Conservation (phyloP, 2,329 filamentous ascomycete genomes). For the Dryadomyces quercivorus region DNA sequence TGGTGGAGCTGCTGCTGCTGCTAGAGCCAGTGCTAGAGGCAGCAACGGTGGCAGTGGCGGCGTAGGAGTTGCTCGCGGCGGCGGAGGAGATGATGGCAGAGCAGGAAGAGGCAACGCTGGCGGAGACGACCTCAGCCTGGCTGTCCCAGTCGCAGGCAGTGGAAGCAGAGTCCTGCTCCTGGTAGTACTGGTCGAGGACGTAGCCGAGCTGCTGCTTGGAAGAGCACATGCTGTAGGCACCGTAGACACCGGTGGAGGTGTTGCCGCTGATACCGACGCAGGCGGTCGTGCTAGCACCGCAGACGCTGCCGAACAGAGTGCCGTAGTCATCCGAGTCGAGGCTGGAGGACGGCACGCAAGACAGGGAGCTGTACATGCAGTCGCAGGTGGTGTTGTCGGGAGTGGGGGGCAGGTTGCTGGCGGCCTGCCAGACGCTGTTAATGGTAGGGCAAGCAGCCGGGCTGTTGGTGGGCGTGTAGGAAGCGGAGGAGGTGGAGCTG, state of each 20-base stretch:
- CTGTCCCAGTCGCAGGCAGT: constrained; percentile 62
- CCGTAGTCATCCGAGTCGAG: constrained; percentile 48
- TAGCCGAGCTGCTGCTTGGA: constrained; percentile 59
- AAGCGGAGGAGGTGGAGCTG: constrained; percentile 47
- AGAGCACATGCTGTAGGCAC: constrained; percentile 68
- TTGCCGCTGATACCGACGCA: constrained; percentile 61
- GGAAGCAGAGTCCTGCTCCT: constrained; percentile 36
- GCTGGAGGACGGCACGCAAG: constrained; percentile 52
- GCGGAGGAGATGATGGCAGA: constrained; percentile 46
- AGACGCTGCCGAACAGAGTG: constrained; percentile 63
- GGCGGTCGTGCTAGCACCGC: constrained; percentile 40
- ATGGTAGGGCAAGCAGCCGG: constrained; percentile 59
- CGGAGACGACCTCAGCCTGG: constrained; percentile 43
- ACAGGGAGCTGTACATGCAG: constrained; percentile 70
- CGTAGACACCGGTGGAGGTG: constrained; percentile 55
- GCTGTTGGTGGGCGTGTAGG: constrained; percentile 66
- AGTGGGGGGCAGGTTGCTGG: constrained; percentile 61
- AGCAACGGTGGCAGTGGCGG: constrained; percentile 36
- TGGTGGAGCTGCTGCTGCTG: constrained; percentile 12
- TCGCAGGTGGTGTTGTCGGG: constrained; percentile 69
- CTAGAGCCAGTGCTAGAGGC: constrained; percentile 20
- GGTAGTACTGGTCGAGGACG: constrained; percentile 63
- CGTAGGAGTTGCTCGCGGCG: constrained; percentile 39
- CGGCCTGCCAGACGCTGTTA: constrained; percentile 55
- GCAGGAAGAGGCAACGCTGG: constrained; percentile 41